A percentile compares a stretch with the other conserved stretches of the same genome.
phyloP scores from a whole-genome alignment of 2,329 filamentous ascomycete species.

The Xylaria hypoxylon region DNA sequence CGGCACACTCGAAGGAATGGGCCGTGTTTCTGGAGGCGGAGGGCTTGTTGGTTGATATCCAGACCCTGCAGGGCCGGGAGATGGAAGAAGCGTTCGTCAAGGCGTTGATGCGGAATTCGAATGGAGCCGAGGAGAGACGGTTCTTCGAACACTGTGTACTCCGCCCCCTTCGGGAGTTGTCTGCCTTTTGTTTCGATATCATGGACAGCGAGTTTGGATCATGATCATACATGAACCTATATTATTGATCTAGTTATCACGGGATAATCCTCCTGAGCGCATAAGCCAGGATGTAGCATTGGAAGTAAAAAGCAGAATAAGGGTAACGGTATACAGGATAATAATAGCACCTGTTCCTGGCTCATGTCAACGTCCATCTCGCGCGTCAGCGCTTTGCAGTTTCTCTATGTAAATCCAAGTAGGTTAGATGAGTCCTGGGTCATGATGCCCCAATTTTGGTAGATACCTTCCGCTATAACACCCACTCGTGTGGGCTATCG shows the following conservation, averaged over 20 bases:
- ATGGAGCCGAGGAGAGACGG: slow-evolving; percentile 53
- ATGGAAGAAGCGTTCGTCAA: slow-evolving; percentile 58
- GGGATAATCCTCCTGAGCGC: neutral
- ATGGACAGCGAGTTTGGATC: slow-evolving; percentile 56
- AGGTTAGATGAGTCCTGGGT: no score
- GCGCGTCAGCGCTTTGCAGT: neutral
- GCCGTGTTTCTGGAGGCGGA: slow-evolving; percentile 58
- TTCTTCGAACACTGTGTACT: slow-evolving; percentile 65
- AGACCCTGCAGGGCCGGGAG: slow-evolving; percentile 59
- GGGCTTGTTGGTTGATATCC: slow-evolving; percentile 63
- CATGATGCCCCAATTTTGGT: neutral
- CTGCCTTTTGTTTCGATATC: slow-evolving; percentile 59
- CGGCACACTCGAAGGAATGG: slow-evolving; percentile 60
- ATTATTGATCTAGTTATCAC: neutral
- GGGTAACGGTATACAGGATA: no score
- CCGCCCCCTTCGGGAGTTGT: slow-evolving; percentile 60
- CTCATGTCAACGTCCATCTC: neutral
- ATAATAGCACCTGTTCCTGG: neutral
- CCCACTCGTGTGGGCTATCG: neutral
- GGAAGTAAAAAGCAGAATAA: neutral
- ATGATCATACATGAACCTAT: slow-evolving; percentile 12
- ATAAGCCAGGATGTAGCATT: neutral
- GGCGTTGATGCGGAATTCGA: slow-evolving; percentile 58
- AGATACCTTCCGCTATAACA: neutral
- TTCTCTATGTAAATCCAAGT: neutral